Evolutionary conservation across 2,329 filamentous ascomycete species (phyloP).

Genomic region (Xylariales sp.): DNA sequence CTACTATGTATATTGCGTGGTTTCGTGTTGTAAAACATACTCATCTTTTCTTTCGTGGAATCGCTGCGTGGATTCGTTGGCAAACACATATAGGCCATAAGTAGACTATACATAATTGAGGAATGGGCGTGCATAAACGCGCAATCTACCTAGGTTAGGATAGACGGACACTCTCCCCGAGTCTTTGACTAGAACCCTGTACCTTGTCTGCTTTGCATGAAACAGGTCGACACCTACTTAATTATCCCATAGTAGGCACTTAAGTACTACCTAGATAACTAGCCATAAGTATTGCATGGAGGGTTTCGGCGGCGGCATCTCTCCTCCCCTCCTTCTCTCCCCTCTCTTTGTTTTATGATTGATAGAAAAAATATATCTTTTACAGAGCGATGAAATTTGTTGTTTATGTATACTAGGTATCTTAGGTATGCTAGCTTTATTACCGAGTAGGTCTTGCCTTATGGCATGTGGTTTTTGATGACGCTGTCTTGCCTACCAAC

Average conservation of each 20-base stretch:
- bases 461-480: constrained; percentile 7
- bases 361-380: not conserved
- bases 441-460: constrained; percentile 6
- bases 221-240: not conserved
- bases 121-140: constrained; percentile 25
- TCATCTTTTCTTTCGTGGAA: not conserved
- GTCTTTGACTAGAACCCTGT: constrained; percentile 4
- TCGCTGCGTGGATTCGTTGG: not conserved
- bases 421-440: constrained; percentile 10
- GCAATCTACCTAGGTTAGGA: not conserved
- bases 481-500: not conserved
- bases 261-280: too few relatives aligned
- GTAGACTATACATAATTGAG: not conserved
- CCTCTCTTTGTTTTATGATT: too few relatives aligned
- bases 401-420: not conserved
- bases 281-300: too few relatives aligned
- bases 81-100: not conserved
- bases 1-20: not conserved
- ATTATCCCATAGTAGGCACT: too few relatives aligned
- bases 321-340: too few relatives aligned
- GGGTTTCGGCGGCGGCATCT: too few relatives aligned
- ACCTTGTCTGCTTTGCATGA: not conserved
- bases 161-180: not conserved
- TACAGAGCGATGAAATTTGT: not conserved
- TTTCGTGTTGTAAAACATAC: not conserved